Base-by-base conservation (phyloP, 2,329 filamentous ascomycete genomes). In the Hirsutella thompsonii region DNA sequence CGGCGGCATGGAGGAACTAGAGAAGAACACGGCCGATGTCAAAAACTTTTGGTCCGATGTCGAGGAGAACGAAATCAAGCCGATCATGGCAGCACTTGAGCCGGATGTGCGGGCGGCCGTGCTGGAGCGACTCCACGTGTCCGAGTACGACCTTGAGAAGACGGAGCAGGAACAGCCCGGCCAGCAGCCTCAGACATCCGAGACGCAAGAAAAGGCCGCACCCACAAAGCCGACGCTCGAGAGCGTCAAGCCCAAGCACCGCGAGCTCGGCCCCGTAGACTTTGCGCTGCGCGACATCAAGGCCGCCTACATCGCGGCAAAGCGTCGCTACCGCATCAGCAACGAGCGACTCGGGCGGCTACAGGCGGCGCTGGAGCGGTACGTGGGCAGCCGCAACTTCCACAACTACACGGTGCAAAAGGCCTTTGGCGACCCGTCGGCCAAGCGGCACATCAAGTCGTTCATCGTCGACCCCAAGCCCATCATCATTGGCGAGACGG, bases 371-470 rank as follows among this genome's bases (percentile, higher is more conserved):
- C 72, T 98, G 9, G 63, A 77, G 52, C 69, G 73, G 48, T 98
- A 92, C 62, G 63, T 82, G 9, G 92, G 92, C 47, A 95, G 89
- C 4, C 74, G 73, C 53, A 94, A 94, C 67, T 98, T 82, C 69
- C 89, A 95, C 74, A 98, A 98, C 70, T 98, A 93, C 69, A 98
- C 92, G 2, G 79, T 98, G 43, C 83, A 92, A 51, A 98, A 96
- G 65, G 69, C 75, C 0, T 79, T 73, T 64, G 74, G 67, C 30
- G 92, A 98, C 56, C 76, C 88, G 0, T 93, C 87, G 0, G 79
- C 88, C 11, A 92, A 90, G 62, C 79, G 92, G 5, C 79, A 84
- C 55, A 98, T 98, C 68, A 92, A 89, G 59, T 92, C 85, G 2
- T 98, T 98, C 67, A 69, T 81, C 30, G 81, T 87, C 43, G 83